These are phyloP conservation scores for Cryptococcus sp. DNA, from an alignment of 1,284 basidiomycete species.

Conservation along the genomic window DNA sequence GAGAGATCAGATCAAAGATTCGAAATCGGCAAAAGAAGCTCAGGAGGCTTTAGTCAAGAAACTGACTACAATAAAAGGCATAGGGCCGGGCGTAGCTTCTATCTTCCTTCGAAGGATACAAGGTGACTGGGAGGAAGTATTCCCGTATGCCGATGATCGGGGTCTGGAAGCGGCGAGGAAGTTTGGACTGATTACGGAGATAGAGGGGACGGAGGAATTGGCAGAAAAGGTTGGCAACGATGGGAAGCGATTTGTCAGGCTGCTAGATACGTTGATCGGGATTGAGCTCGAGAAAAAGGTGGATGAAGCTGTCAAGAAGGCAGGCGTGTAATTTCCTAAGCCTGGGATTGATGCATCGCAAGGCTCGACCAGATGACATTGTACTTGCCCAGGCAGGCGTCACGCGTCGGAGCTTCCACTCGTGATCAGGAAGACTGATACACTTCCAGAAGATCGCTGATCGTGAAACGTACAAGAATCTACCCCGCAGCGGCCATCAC, in stretches of 20 bases:
- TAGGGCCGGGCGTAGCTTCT: slow-evolving; percentile 24
- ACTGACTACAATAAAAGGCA: slow-evolving; percentile 25
- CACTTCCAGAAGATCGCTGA: no score
- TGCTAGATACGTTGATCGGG: slow-evolving; percentile 28
- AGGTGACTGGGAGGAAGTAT: slow-evolving; percentile 28
- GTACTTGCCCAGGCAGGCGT: no score
- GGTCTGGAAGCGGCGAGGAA: slow-evolving; percentile 15
- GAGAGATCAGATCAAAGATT: slow-evolving; percentile 4
- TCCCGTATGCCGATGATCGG: slow-evolving; percentile 25
- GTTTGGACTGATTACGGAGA: slow-evolving; percentile 16
- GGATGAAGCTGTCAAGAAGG: slow-evolving; percentile 33
- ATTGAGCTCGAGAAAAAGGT: slow-evolving; percentile 31
- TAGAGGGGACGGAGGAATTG: slow-evolving; percentile 15
- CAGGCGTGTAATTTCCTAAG: slow-evolving; percentile 43
- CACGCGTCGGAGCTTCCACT: no score
- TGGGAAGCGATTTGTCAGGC: slow-evolving; percentile 20
- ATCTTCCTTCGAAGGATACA: slow-evolving; percentile 31
- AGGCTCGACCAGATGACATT: no score
- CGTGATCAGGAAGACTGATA: no score
- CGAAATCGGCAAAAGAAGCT: slow-evolving; percentile 7
- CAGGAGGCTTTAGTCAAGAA: slow-evolving; percentile 15
- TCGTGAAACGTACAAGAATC: no score
- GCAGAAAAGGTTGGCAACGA: slow-evolving; percentile 10
- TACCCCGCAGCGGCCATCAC: no score
- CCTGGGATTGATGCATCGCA: no score